Evolutionary conservation across 768 basidiomycete genomes (phyloP).

Genomic region (Psilocybe tampanensis): DNA sequence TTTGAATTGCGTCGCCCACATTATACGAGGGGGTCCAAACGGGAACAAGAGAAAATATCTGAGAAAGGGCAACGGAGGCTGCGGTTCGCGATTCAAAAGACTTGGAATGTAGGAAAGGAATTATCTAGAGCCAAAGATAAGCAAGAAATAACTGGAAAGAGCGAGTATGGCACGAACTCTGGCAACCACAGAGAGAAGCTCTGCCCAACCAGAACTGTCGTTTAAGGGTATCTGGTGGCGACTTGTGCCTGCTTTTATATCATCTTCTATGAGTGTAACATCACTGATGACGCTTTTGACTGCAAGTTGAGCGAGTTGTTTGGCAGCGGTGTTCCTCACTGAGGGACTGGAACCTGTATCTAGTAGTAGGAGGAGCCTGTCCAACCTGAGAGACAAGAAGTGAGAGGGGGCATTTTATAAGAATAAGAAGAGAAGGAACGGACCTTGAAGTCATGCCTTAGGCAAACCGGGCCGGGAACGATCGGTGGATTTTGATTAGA

Average conservation of each 20-base stretch:
- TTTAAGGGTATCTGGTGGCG: conserved; percentile 59
- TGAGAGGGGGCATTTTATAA: neutral
- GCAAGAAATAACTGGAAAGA: neutral
- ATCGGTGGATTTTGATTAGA: conserved; percentile 24
- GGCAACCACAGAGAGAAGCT: conserved; percentile 89
- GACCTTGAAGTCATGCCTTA: conserved; percentile 81
- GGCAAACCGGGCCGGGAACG: conserved; percentile 52
- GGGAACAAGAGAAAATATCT: conserved; percentile 84
- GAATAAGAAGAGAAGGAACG: conserved; percentile 10
- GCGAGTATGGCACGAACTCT: conserved; percentile 52
- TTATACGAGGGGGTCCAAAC: conserved; percentile 65
- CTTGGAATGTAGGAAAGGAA: conserved; percentile 90
- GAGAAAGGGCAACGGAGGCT: conserved; percentile 84
- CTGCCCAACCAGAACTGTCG: conserved; percentile 84
- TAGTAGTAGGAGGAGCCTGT: conserved; percentile 93
- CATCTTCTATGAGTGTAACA: conserved; percentile 74
- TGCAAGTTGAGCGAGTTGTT: conserved; percentile 92
- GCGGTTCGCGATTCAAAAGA: conserved; percentile 92
- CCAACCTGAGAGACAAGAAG: conserved; percentile 61
- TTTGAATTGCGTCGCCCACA: conserved; percentile 25
- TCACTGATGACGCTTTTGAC: conserved; percentile 83
- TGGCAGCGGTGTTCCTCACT: conserved; percentile 93
- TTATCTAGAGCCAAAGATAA: conserved; percentile 51
- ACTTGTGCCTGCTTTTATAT: conserved; percentile 55
- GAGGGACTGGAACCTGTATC: conserved; percentile 92